Evolutionary conservation across 2,329 filamentous ascomycete species (phyloP).

Genomic region (Xylogone sp.): DNA sequence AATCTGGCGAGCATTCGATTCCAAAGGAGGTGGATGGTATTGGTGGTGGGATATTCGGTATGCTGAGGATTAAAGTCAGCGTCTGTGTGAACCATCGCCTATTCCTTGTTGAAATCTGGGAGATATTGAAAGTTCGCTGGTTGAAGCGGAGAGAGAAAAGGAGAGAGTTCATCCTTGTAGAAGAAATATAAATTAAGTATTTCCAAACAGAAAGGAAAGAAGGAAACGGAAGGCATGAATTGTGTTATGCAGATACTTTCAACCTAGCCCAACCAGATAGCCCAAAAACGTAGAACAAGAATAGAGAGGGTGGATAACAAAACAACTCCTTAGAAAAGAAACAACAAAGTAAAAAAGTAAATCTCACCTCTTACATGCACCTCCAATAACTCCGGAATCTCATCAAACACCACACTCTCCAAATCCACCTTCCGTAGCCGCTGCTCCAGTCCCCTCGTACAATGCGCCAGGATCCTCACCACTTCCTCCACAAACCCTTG

Average conservation of each 20-base stretch:
- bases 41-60: constrained; percentile 66
- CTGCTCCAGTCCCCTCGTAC: constrained; percentile 82
- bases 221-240: too few species aligned
- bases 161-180: too few species aligned
- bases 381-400: constrained; percentile 78
- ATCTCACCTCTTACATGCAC: constrained; percentile 71
- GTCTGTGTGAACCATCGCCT: too few species aligned
- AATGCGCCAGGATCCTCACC: constrained; percentile 87
- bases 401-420: constrained; percentile 78
- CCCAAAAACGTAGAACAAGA: too few species aligned
- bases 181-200: too few species aligned
- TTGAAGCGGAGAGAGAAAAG: too few species aligned
- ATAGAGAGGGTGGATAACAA: too few species aligned
- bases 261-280: too few species aligned
- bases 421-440: constrained; percentile 78
- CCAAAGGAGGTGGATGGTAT: constrained; percentile 54
- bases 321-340: constrained; percentile 3
- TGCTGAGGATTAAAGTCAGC: too few species aligned
- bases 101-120: too few species aligned
- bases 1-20: constrained; percentile 60
- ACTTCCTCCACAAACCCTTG: constrained; percentile 84
- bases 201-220: too few species aligned
- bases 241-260: too few species aligned
- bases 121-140: constrained; percentile 2
- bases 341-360: constrained; percentile 15